phyloP scores from a whole-genome alignment of 2,329 filamentous ascomycete genomes.

The Beauveria sp. region DNA sequence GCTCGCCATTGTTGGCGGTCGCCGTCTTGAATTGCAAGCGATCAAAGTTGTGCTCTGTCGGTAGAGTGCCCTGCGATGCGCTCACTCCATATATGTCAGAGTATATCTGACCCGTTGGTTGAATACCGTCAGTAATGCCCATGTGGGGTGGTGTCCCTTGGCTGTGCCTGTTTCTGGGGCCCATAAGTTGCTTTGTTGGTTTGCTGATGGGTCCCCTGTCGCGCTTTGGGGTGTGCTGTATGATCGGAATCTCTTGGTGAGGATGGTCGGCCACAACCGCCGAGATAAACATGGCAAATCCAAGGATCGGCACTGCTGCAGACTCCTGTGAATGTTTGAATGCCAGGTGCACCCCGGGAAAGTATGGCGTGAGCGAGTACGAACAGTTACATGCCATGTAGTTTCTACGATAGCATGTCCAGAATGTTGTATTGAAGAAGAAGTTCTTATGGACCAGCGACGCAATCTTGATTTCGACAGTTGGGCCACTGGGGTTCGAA shows the following conservation, averaged over 20 bases:
- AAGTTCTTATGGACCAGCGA: constrained; percentile 86
- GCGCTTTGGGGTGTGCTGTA: constrained; percentile 86
- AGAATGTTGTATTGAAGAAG: constrained; percentile 65
- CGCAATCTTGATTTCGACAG: constrained; percentile 44
- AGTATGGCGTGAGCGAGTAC: constrained; percentile 58
- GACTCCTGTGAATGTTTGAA: constrained; percentile 40
- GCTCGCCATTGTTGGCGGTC: constrained; percentile 88
- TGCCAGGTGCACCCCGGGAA: constrained; percentile 38
- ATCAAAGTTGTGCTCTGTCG: constrained; percentile 63
- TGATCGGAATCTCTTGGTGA: constrained; percentile 71
- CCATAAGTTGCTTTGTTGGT: constrained; percentile 61
- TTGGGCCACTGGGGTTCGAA: constrained; percentile 35
- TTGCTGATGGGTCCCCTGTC: constrained; percentile 78
- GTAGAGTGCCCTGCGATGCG: constrained; percentile 25
- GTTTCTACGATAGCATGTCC: constrained; percentile 89
- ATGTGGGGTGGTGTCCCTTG: not conserved
- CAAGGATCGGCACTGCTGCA: constrained; percentile 57
- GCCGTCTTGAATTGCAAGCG: constrained; percentile 92
- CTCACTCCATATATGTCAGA: constrained; percentile 8
- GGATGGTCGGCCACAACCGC: constrained; percentile 72
- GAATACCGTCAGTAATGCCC: not conserved
- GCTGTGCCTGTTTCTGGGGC: constrained; percentile 44
- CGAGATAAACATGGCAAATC: constrained; percentile 77
- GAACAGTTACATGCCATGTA: constrained; percentile 84
- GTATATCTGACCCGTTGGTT: not conserved